These are phyloP conservation scores for Coniochaeta prunicola DNA, from an alignment of 2,329 filamentous ascomycete genomes.

Conservation along the genomic window DNA sequence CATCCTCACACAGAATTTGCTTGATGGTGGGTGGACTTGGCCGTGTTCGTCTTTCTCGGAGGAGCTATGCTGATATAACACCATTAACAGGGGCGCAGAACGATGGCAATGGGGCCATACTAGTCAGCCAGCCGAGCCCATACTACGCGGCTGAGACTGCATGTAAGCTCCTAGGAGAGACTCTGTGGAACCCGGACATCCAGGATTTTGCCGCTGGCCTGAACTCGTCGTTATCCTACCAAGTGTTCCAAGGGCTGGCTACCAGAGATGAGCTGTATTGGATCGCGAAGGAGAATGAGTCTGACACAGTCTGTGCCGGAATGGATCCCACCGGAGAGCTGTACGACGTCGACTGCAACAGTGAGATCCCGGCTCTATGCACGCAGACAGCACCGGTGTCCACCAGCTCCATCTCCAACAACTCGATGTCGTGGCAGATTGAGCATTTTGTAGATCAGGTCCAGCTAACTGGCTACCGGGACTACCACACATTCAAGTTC, in stretches of 20 bases:
- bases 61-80: background rate
- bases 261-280: conserved; percentile 15
- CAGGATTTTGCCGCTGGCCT: conserved; percentile 12
- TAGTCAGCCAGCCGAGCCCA: conserved; percentile 12
- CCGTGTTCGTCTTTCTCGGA: background rate
- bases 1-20: conserved; percentile 3
- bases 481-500: conserved; percentile 24
- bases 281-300: conserved; percentile 10
- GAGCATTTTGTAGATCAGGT: conserved; percentile 16
- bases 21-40: conserved; percentile 3
- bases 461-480: conserved; percentile 22
- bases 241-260: conserved; percentile 11
- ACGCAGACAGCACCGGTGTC: conserved; percentile 22
- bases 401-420: conserved; percentile 13
- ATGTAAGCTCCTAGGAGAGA: conserved; percentile 14
- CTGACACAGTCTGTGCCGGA: conserved; percentile 11
- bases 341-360: conserved; percentile 23
- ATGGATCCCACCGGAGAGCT: conserved; percentile 25
- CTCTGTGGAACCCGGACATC: conserved; percentile 15
- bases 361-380: conserved; percentile 19
- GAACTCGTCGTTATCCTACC: conserved; percentile 15
- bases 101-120: conserved; percentile 13
- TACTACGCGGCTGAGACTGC: conserved; percentile 8
- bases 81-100: conserved; percentile 10
- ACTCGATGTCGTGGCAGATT: conserved; percentile 15